Conservation (phyloP, 495 filamentous ascomycete species). For the Alectoria sarmentosa region DNA sequence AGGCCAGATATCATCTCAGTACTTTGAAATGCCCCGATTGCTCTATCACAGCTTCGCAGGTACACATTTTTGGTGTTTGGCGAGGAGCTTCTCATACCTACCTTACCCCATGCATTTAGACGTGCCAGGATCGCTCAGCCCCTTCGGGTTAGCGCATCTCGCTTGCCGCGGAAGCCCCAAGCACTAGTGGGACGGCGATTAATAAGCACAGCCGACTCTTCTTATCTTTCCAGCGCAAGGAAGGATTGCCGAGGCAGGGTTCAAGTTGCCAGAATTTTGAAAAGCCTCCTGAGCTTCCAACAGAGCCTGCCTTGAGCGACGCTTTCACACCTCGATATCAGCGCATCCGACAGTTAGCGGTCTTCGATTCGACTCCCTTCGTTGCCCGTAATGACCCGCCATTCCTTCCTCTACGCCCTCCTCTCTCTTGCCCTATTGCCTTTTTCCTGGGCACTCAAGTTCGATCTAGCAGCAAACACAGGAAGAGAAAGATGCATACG, state of each 20-base stretch:
- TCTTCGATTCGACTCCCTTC: background rate
- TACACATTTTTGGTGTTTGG: too few species aligned
- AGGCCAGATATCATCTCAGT: too few species aligned
- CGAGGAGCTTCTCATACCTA: too few species aligned
- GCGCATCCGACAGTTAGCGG: background rate
- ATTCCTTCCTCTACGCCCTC: background rate
- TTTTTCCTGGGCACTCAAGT: conserved; percentile 73
- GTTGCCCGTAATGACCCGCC: conserved; percentile 3
- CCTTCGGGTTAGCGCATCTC: too few species aligned
- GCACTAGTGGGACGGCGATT: too few species aligned
- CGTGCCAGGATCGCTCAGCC: too few species aligned
- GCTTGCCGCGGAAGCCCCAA: too few species aligned
- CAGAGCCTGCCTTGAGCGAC: background rate
- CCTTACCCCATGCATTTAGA: too few species aligned
- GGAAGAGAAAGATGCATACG: conserved; percentile 81
- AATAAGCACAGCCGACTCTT: too few species aligned
- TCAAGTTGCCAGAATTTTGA: conserved; percentile 14
- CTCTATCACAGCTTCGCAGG: too few species aligned
- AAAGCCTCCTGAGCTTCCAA: background rate
- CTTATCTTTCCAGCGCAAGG: background rate
- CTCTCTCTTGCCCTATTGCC: conserved; percentile 38
- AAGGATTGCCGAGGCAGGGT: conserved; percentile 5
- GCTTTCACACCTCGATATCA: background rate
- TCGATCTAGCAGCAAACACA: conserved; percentile 73
- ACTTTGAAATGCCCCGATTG: too few species aligned